Base-by-base conservation (phyloP, 1,284 basidiomycete genomes). In the Dichomitus squalens region DNA sequence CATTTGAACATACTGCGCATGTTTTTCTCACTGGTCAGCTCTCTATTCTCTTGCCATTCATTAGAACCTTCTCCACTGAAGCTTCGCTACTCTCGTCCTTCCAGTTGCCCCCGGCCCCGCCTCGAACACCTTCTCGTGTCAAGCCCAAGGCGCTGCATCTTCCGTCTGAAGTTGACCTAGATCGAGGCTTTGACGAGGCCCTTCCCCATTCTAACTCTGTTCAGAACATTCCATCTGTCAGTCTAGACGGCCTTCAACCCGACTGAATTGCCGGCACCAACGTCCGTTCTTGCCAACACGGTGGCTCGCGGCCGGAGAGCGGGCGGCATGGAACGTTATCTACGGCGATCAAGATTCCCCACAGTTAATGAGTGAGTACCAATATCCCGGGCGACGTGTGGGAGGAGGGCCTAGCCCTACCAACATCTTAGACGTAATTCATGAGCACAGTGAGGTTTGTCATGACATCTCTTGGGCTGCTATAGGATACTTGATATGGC, bases 321-420 rank as follows among this genome's bases (percentile, higher is more conserved):
- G 61, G 61, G 52, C 58, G 36, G 35, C n/a, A 27, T 8, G 38
- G 53, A 52, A 58, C 41, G 57, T 58, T 55, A 55, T 53, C 56
- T 55, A 60, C 61, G 61, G 61, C 58, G 58, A 63, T 63, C 61
- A 63, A 63, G 61, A 58, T 63, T 59, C 61, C 53, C 46, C 47
- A 6, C 41, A 57, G 58, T 63, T 58, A 63, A 63, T 60, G 46
- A 58, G 61, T 58, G 61, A 58, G 61, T 63, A 63, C 61, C 61
- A 43, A 25, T 53, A 4, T 7, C 21, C 53, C 56, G 61, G 61
- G 25, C 50, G 41, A 35, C 35, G 39, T 56, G 60, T 62, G 60
- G 55, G 60, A 57, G 52, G 48, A 31, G 39, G 29, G n/a, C 12
- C 40, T 14, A 14, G 23, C 34, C n/a, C 38, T 23, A 40, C 49